A percentile compares a stretch with the other conserved stretches of the same genome.
These are phyloP conservation scores for Amanita pallidorosea DNA, from an alignment of 768 basidiomycete genomes.

Conservation along the genomic window DNA sequence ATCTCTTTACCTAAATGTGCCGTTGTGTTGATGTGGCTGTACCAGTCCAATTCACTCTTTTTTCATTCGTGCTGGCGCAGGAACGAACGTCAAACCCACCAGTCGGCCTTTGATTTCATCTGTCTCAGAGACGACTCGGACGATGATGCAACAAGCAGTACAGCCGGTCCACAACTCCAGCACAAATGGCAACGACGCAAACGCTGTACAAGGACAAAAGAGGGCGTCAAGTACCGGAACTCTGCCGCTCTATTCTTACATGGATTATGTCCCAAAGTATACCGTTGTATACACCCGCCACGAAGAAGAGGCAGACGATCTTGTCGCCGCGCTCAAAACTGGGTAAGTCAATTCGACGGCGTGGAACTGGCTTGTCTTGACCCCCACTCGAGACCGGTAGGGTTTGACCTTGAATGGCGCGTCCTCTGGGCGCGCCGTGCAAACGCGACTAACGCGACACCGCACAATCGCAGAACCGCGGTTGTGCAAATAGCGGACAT, in stretches of 20 bases:
- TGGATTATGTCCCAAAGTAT: slow-evolving; percentile 15
- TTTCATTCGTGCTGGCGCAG: background rate
- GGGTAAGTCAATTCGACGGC: slow-evolving; percentile 11
- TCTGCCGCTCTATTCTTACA: slow-evolving; percentile 18
- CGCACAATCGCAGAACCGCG: slow-evolving; percentile 14
- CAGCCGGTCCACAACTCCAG: no score
- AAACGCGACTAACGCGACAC: background rate
- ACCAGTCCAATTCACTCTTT: background rate
- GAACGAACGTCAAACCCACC: background rate
- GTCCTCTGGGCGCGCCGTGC: slow-evolving; percentile 10
- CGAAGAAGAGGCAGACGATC: slow-evolving; percentile 20
- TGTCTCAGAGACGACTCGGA: background rate
- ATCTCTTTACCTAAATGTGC: background rate
- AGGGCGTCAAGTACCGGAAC: background rate
- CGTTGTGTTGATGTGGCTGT: background rate
- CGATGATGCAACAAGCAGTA: no score
- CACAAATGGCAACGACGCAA: no score
- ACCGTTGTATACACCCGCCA: slow-evolving; percentile 18
- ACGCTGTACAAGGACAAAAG: background rate
- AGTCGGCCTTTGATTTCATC: background rate
- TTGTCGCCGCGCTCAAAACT: slow-evolving; percentile 14
- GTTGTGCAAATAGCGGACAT: slow-evolving; percentile 22
- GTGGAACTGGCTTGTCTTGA: background rate
- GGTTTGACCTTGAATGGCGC: slow-evolving; percentile 25
- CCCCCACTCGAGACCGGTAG: slow-evolving; percentile 14